Percentiles rank a stretch among this genome's conserved stretches.
Conservation (phyloP, 1,139 yeast genomes). For the Yamadazyma sp. region DNA sequence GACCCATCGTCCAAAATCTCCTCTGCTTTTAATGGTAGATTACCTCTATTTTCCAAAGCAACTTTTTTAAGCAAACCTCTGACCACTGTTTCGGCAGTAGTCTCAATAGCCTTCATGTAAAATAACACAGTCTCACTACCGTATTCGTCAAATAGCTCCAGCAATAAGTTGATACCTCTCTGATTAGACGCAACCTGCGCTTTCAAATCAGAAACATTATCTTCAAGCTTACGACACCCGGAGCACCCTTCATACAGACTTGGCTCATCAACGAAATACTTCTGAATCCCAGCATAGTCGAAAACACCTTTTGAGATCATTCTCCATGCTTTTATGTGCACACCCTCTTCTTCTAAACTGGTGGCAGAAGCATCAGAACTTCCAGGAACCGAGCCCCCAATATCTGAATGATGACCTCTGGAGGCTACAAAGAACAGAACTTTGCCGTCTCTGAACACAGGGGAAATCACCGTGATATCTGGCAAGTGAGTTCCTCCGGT, state of each 20-base stretch:
- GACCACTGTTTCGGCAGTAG: conserved; percentile 58
- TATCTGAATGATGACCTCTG: conserved; percentile 47
- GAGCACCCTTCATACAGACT: conserved; percentile 44
- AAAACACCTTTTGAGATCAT: conserved; percentile 35
- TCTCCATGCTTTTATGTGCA: conserved; percentile 38
- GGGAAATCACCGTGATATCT: conserved; percentile 77
- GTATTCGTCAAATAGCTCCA: conserved; percentile 47
- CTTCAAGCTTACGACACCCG: conserved; percentile 34
- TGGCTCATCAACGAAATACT: conserved; percentile 36
- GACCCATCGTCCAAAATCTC: conserved; percentile 67
- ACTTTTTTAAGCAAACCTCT: conserved; percentile 36
- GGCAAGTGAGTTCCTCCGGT: conserved; percentile 83
- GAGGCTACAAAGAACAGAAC: conserved; percentile 45
- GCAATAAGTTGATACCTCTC: conserved; percentile 54
- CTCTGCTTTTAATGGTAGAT: conserved; percentile 38
- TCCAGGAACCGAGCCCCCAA: conserved; percentile 45
- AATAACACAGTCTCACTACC: conserved; percentile 49
- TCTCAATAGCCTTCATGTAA: conserved; percentile 60
- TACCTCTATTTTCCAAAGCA: conserved; percentile 27
- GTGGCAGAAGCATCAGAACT: conserved; percentile 46
- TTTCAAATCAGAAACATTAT: conserved; percentile 58
- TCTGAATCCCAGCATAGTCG: conserved; percentile 40
- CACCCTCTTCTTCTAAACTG: conserved; percentile 43
- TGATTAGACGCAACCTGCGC: conserved; percentile 69
- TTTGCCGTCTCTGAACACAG: conserved; percentile 37